Conservation (phyloP, 768 basidiomycete species). For the Hygrocybe punicea region DNA sequence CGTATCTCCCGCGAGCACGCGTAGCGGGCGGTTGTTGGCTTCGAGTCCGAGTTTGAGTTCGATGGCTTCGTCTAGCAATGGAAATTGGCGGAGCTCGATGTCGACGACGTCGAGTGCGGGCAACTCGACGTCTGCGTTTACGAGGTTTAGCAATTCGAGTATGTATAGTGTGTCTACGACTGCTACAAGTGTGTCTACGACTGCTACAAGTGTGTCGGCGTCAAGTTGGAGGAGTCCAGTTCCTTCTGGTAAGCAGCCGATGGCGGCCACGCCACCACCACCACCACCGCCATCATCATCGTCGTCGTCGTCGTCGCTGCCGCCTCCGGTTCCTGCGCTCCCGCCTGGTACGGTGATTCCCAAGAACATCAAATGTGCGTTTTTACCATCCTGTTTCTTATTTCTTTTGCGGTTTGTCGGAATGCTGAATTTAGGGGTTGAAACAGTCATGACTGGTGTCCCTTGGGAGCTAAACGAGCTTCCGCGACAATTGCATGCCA, state of each 20-base stretch:
- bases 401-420: neutral
- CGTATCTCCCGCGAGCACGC: constrained; percentile 58
- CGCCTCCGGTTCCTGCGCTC: constrained; percentile 14
- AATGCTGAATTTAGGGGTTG: constrained; percentile 10
- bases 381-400: constrained; percentile 4
- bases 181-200: constrained; percentile 68
- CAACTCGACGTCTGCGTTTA: constrained; percentile 69
- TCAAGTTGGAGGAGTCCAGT: constrained; percentile 32
- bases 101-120: constrained; percentile 66
- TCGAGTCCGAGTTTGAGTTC: constrained; percentile 66
- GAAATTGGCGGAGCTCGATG: constrained; percentile 72
- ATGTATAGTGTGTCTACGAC: constrained; percentile 71
- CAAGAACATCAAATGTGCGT: constrained; percentile 82
- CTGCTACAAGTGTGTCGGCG: constrained; percentile 58
- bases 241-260: no score
- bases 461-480: constrained; percentile 72
- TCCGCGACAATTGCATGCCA: constrained; percentile 61
- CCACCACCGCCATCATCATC: no score
- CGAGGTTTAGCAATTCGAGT: constrained; percentile 75
- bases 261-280: no score
- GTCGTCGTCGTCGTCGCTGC: constrained; percentile 24
- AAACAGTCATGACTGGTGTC: constrained; percentile 68
- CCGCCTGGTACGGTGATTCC: constrained; percentile 32
- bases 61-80: constrained; percentile 48
- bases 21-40: constrained; percentile 49